Evolutionary conservation across 345 rosid species (phyloP).

Genomic region (Salix exigua): DNA sequence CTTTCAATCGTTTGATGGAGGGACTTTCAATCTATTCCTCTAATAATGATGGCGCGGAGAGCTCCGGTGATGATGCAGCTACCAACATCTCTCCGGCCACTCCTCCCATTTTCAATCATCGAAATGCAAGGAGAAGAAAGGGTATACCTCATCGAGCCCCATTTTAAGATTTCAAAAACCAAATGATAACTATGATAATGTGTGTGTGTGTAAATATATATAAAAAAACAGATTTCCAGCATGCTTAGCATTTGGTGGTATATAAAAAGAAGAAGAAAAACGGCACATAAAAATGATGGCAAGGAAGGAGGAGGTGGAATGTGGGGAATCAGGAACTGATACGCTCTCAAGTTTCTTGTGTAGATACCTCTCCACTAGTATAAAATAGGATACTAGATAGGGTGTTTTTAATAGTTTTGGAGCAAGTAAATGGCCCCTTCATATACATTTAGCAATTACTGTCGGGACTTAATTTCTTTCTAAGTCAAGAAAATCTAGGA

Average conservation of each 20-base stretch:
- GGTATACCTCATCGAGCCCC: conserved; percentile 88
- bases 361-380: too few species aligned
- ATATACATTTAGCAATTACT: not conserved
- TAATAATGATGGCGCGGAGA: conserved; percentile 28
- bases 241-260: too few species aligned
- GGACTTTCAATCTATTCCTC: conserved; percentile 47
- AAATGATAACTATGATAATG: too few species aligned
- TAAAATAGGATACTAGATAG: not conserved
- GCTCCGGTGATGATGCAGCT: conserved; percentile 62
- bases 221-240: too few species aligned
- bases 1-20: conserved; percentile 58
- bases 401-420: conserved; percentile 8
- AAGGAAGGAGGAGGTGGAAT: not conserved
- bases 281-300: not conserved
- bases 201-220: too few species aligned
- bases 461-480: too few species aligned
- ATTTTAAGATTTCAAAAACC: conserved; percentile 4
- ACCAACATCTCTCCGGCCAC: conserved; percentile 55
- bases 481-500: too few species aligned
- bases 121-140: conserved; percentile 71
- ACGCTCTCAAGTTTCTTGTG: conserved; percentile 4
- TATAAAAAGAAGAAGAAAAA: not conserved
- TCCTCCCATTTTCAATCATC: conserved; percentile 57
- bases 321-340: not conserved
- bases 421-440: conserved; percentile 1